phyloP scores from a whole-genome alignment of 306 rosid species.

The Corylus heterophylla region DNA sequence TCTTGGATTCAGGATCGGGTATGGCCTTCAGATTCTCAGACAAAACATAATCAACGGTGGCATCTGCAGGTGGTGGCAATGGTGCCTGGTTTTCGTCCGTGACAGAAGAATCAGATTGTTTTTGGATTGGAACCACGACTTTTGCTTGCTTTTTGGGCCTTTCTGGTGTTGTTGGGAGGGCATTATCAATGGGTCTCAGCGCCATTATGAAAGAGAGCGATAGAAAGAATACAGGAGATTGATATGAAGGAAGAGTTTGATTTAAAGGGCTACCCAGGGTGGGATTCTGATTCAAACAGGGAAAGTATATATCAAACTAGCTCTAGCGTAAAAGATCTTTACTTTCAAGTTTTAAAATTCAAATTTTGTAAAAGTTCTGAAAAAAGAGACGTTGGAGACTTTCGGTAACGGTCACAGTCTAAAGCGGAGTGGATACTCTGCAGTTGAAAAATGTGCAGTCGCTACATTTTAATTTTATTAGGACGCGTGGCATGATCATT shows the following conservation, averaged over 20 bases:
- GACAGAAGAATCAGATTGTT: constrained; percentile 33
- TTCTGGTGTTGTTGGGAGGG: constrained; percentile 64
- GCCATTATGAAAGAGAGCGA: constrained; percentile 51
- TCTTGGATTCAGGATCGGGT: constrained; percentile 61
- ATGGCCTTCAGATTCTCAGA: constrained; percentile 74
- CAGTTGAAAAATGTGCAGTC: neutral
- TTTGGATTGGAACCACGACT: constrained; percentile 41
- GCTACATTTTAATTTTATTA: neutral
- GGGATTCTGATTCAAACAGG: constrained; percentile 4
- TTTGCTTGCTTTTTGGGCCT: constrained; percentile 78
- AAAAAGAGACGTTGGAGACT: constrained; percentile 33
- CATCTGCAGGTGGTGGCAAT: constrained; percentile 47
- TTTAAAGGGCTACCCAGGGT: neutral
- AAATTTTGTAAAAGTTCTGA: constrained; percentile 26
- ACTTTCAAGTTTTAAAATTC: neutral
- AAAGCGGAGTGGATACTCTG: neutral
- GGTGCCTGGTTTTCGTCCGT: constrained; percentile 67
- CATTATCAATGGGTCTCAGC: constrained; percentile 84
- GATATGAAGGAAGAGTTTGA: neutral
- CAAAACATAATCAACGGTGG: constrained; percentile 60
- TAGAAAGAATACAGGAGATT: neutral
- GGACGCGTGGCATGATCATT: neutral
- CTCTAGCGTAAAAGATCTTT: constrained; percentile 6
- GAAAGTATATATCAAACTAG: neutral
- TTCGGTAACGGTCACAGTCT: constrained; percentile 27